Percentiles rank a stretch among this genome's conserved stretches.
Evolutionary conservation across 495 filamentous ascomycete genomes (phyloP).

Genomic region (Trichocladium antarcticum): DNA sequence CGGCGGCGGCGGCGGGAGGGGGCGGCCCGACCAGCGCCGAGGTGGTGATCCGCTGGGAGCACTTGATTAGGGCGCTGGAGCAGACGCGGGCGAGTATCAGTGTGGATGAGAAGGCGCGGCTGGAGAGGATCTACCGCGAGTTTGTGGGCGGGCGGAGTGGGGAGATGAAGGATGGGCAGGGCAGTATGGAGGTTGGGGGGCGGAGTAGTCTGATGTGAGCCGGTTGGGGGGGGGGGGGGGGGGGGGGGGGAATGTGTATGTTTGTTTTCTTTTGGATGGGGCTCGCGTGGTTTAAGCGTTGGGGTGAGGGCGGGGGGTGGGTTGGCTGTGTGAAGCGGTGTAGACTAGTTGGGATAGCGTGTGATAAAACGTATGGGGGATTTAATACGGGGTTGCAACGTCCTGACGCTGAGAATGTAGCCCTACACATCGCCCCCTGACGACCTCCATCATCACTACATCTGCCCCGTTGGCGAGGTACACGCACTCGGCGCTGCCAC

Average conservation of each 20-base stretch:
- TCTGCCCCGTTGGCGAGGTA: slow-evolving; percentile 1
- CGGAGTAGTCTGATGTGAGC: slow-evolving; percentile 80
- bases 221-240: not conserved
- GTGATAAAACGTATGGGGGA: too few species aligned
- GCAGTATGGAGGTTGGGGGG: slow-evolving; percentile 80
- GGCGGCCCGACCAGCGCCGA: too few species aligned
- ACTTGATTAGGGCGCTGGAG: slow-evolving; percentile 64
- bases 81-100: slow-evolving; percentile 80
- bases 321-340: too few species aligned
- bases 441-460: slow-evolving; percentile 9
- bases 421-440: too few species aligned
- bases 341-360: too few species aligned
- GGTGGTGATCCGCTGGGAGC: slow-evolving; percentile 77
- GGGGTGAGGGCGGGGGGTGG: too few species aligned
- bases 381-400: too few species aligned
- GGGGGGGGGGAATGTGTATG: not conserved
- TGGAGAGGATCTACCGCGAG: slow-evolving; percentile 77
- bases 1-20: slow-evolving; percentile 15
- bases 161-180: slow-evolving; percentile 88
- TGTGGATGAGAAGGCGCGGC: slow-evolving; percentile 54
- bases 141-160: slow-evolving; percentile 86
- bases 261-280: not conserved
- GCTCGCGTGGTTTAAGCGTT: not conserved
- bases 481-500: not conserved
- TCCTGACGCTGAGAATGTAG: too few species aligned